Conservation (phyloP, 140 eudicot genomes). For the Ambrosia hybrid region DNA sequence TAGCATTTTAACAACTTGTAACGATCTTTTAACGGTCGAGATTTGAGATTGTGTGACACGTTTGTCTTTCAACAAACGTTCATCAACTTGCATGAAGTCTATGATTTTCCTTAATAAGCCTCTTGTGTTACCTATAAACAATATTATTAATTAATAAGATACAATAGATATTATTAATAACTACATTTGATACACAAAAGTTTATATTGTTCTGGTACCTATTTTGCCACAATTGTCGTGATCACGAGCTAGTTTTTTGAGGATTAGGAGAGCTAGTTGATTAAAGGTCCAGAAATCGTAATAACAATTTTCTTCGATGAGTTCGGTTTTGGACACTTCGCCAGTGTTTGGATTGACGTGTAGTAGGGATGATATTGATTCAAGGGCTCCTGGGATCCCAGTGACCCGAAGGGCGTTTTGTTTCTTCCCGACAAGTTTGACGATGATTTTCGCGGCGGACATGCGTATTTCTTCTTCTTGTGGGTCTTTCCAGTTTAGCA, state of each 20-base stretch:
- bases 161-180: too few species aligned
- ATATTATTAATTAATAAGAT: too few species aligned
- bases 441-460: constrained; percentile 69
- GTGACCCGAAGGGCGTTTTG: constrained; percentile 81
- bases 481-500: constrained; percentile 87
- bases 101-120: constrained; percentile 71
- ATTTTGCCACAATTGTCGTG: constrained; percentile 84
- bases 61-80: constrained; percentile 43
- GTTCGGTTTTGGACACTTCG: constrained; percentile 46
- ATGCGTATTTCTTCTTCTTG: constrained; percentile 74
- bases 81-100: constrained; percentile 63
- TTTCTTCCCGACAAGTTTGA: constrained; percentile 55
- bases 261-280: constrained; percentile 66
- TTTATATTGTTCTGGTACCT: constrained; percentile 3
- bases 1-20: constrained; percentile 77
- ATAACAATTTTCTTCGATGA: constrained; percentile 47
- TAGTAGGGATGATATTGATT: constrained; percentile 74
- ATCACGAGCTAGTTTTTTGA: constrained; percentile 90
- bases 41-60: constrained; percentile 52
- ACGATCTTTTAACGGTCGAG: constrained; percentile 58
- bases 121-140: constrained; percentile 64
- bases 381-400: constrained; percentile 83
- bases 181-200: too few species aligned
- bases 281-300: constrained; percentile 69
- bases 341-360: constrained; percentile 37